Percentiles rank a stretch among this genome's conserved stretches.
These are phyloP conservation scores for Lojkania enalia DNA, from an alignment of 2,329 filamentous ascomycete species.

Conservation along the genomic window DNA sequence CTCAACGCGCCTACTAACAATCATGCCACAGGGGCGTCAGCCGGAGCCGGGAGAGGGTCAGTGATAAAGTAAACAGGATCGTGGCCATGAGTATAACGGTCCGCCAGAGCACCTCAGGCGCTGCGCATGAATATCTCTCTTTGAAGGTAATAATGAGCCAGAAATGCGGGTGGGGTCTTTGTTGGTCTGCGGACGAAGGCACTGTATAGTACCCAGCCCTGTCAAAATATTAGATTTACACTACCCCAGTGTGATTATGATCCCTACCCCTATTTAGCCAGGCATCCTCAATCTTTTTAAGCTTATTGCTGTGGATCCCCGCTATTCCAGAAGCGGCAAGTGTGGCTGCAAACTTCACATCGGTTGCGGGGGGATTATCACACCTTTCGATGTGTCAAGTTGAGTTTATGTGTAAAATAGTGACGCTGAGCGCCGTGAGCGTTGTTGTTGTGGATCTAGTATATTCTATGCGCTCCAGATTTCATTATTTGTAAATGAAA, in stretches of 20 bases:
- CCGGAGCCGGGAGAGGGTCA: conserved; percentile 34
- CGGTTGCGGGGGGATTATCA: background rate
- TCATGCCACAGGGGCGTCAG: conserved; percentile 31
- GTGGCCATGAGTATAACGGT: too few relatives aligned
- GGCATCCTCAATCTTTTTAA: conserved; percentile 16
- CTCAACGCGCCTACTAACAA: background rate
- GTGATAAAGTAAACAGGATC: conserved; percentile 15
- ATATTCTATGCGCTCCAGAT: too few relatives aligned
- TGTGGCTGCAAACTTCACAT: background rate
- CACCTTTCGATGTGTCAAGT: too few relatives aligned
- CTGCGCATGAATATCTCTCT: too few relatives aligned
- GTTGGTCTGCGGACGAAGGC: conserved; percentile 10
- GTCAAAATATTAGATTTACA: conserved; percentile 15
- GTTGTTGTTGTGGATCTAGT: too few relatives aligned
- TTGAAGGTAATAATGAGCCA: background rate
- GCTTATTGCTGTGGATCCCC: conserved; percentile 8
- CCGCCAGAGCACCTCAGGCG: too few relatives aligned
- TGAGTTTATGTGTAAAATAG: too few relatives aligned
- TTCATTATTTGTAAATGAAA: too few relatives aligned
- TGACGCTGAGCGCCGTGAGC: too few relatives aligned
- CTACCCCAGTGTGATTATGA: conserved; percentile 6
- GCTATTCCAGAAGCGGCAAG: background rate
- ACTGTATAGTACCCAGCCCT: conserved; percentile 17
- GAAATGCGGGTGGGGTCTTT: conserved; percentile 5
- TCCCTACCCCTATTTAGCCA: conserved; percentile 10